These are phyloP conservation scores for Calonectria honghensis DNA, from an alignment of 2,329 filamentous ascomycete genomes.

Conservation along the genomic window DNA sequence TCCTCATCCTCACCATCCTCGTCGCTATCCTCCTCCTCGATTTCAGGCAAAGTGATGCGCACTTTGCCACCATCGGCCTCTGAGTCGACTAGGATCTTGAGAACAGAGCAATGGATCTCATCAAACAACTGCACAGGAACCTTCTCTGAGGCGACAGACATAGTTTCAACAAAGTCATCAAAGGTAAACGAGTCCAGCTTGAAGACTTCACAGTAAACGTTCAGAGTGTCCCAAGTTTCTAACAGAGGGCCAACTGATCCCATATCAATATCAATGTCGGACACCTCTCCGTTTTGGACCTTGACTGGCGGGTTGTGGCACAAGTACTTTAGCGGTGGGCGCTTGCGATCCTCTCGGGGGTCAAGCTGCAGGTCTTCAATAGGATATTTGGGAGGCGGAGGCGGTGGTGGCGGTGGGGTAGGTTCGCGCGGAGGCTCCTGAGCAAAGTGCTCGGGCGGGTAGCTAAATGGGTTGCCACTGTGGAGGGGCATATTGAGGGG, in stretches of 20 bases:
- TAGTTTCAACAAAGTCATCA: slow-evolving; percentile 93
- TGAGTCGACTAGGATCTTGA: slow-evolving; percentile 89
- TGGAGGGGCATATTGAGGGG: slow-evolving; percentile 56
- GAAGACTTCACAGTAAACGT: slow-evolving; percentile 98
- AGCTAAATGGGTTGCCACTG: slow-evolving; percentile 69
- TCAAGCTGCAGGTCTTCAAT: slow-evolving; percentile 94
- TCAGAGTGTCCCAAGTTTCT: slow-evolving; percentile 97
- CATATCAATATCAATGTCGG: slow-evolving; percentile 79
- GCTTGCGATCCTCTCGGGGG: slow-evolving; percentile 77
- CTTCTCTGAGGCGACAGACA: slow-evolving; percentile 84
- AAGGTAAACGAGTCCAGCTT: slow-evolving; percentile 97
- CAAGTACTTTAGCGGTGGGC: slow-evolving; percentile 87
- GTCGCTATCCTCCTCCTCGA: slow-evolving; percentile 82
- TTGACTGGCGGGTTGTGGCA: slow-evolving; percentile 77
- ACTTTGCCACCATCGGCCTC: slow-evolving; percentile 86
- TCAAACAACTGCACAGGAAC: slow-evolving; percentile 88
- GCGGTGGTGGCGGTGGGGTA: slow-evolving; percentile 77
- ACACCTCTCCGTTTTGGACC: slow-evolving; percentile 60
- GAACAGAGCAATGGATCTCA: slow-evolving; percentile 92
- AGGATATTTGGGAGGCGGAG: slow-evolving; percentile 91
- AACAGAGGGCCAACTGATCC: slow-evolving; percentile 89
- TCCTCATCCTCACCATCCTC: slow-evolving; percentile 78
- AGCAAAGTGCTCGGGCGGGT: slow-evolving; percentile 65
- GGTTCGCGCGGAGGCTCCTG: slow-evolving; percentile 57
- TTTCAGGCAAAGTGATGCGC: slow-evolving; percentile 84